phyloP scores from a whole-genome alignment of 805 yeast species.

The Kodamaea restingae region DNA sequence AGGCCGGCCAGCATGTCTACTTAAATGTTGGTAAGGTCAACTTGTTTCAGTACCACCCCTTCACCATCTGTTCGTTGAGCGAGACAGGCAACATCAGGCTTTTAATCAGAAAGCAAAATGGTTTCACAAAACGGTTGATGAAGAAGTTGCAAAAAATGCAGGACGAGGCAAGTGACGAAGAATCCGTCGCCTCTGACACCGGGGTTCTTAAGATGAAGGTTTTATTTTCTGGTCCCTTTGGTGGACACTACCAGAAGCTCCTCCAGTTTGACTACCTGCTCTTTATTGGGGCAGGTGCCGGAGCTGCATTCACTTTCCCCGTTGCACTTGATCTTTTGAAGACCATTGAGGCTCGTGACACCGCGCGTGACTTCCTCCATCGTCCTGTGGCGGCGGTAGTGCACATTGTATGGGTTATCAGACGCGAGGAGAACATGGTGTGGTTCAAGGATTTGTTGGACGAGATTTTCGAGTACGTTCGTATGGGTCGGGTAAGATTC shows the following conservation, averaged over 20 bases:
- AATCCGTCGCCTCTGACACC: background rate
- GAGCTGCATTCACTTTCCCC: conserved; percentile 45
- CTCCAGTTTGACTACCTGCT: conserved; percentile 37
- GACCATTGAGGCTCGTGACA: conserved; percentile 23
- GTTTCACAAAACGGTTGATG: conserved; percentile 39
- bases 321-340: conserved; percentile 39
- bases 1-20: conserved; percentile 45
- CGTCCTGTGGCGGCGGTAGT: conserved; percentile 28
- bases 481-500: conserved; percentile 20
- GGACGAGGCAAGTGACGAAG: conserved; percentile 6
- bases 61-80: conserved; percentile 41
- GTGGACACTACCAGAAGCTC: conserved; percentile 40
- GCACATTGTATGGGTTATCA: conserved; percentile 33
- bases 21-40: conserved; percentile 39
- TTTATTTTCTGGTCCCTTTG: conserved; percentile 44
- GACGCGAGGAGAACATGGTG: conserved; percentile 18
- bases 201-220: conserved; percentile 27
- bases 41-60: conserved; percentile 43
- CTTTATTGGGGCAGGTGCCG: conserved; percentile 43
- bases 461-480: conserved; percentile 23
- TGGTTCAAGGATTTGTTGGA: conserved; percentile 38
- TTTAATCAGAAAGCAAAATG: conserved; percentile 37
- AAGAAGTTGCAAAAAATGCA: conserved; percentile 21
- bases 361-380: conserved; percentile 26
- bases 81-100: conserved; percentile 37